phyloP scores from a whole-genome alignment of 2,329 filamentous ascomycete species.

The Scleromitrula shiraiana region DNA sequence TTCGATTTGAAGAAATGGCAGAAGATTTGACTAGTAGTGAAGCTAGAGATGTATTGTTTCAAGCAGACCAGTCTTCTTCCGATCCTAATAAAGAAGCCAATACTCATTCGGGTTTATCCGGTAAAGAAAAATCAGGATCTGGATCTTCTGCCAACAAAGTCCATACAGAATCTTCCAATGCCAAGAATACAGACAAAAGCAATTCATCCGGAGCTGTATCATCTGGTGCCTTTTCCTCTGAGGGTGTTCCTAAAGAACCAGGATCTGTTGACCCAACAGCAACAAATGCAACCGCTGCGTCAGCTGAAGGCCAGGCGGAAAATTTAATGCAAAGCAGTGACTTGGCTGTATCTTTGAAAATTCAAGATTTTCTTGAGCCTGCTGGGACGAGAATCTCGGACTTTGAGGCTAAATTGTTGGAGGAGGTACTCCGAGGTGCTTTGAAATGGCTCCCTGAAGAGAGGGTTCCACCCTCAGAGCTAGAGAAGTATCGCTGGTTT shows the following conservation, averaged over 20 bases:
- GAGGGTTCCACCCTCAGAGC: constrained; percentile 4
- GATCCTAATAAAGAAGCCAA: too few relatives aligned
- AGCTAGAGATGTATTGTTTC: constrained; percentile 11
- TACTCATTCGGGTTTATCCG: too few relatives aligned
- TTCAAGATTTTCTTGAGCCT: constrained; percentile 13
- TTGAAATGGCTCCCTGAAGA: constrained; percentile 15
- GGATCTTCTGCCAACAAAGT: background rate
- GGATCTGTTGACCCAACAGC: background rate
- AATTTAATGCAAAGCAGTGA: too few relatives aligned
- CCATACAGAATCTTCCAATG: background rate
- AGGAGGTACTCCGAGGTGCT: constrained; percentile 12
- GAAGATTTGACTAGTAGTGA: constrained; percentile 14
- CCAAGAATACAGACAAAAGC: constrained; percentile 3
- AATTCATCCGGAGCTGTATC: background rate
- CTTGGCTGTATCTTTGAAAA: too few relatives aligned
- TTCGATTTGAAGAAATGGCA: constrained; percentile 8
- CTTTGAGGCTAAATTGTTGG: constrained; percentile 10
- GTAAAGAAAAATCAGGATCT: background rate
- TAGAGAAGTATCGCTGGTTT: constrained; percentile 15
- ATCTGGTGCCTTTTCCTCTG: background rate
- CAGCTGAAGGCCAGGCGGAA: too few relatives aligned
- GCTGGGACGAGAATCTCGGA: constrained; percentile 10
- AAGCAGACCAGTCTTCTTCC: background rate
- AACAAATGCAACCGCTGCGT: background rate
- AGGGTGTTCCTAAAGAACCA: background rate